Evolutionary conservation across 148 eudicot species (phyloP), one percentile per base, ranked within the genome.

Genomic region (Nepenthes mirabilis): DNA sequence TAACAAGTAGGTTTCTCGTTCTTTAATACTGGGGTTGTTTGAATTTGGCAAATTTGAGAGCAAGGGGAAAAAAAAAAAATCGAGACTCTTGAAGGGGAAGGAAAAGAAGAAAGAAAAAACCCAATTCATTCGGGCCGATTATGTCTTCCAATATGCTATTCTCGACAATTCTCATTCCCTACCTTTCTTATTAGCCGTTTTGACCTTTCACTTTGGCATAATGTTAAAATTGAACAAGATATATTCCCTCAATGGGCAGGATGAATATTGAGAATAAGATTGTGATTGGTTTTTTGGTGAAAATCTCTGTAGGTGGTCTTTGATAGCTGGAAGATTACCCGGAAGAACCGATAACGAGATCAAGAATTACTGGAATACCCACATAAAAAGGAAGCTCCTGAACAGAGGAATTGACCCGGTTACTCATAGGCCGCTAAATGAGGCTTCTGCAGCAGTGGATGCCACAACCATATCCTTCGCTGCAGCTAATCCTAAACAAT

Each of bases 341-440:
- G 89, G 89, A 69, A 73, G 89, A 65, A 83, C 89, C 4, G 89
- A 83, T 32, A 83, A 83, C 23, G 89, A 83, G 72, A 80, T 83
- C 57, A 83, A 83, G 67, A 83, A 83, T 33, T 83, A 83, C 57
- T 83, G 89, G 89, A 83, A 83, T 47, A 80, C 89, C 10, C 89
- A 83, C 34, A 80, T 83, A 10, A 71, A 84, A 63, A 73, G 89
- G 43, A 83, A 83, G 70, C 85, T 83, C n/a, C 5, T 80, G 49
- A 83, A 68, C 71, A 65, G 83, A 2, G 89, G 89, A 0, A 83
- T 83, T 57, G 89, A 83, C 60, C 85, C 89, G 3, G 60, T 69
- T 32, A 80, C 85, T 9, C 89, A 83, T 69, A 68, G 81, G 53
- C 66, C 69, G 2, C 68, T 78, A 48, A 77, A 71, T 34, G 88